These are phyloP conservation scores for Leccinum huronense DNA, from an alignment of 1,284 basidiomycete species.

Conservation along the genomic window DNA sequence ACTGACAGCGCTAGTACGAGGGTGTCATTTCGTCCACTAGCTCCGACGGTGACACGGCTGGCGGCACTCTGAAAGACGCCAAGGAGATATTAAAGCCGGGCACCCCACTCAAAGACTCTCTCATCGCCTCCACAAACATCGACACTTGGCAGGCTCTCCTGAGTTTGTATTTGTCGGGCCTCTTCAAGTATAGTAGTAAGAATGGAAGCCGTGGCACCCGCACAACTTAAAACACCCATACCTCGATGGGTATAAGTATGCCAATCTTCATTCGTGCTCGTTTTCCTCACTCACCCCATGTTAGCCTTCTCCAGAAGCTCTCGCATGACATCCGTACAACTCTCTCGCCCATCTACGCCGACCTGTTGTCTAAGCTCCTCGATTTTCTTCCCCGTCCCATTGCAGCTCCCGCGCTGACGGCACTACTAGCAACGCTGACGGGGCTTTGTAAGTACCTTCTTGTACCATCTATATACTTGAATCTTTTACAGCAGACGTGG, in stretches of 20 bases:
- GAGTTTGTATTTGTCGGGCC: too few species aligned
- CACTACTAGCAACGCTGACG: constrained; percentile 63
- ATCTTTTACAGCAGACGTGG: constrained; percentile 61
- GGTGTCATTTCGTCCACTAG: constrained; percentile 66
- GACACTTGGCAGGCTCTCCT: constrained; percentile 50
- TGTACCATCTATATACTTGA: constrained; percentile 51
- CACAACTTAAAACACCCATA: too few species aligned
- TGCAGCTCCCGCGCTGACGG: constrained; percentile 57
- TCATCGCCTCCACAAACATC: constrained; percentile 68
- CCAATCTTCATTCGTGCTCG: constrained; percentile 14
- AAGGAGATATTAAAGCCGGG: constrained; percentile 64
- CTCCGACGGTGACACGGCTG: constrained; percentile 62
- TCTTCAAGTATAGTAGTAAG: too few species aligned
- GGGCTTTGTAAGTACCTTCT: constrained; percentile 69
- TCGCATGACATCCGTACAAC: constrained; percentile 74
- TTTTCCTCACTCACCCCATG: constrained; percentile 18
- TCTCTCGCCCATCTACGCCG: constrained; percentile 55
- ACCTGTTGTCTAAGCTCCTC: constrained; percentile 54
- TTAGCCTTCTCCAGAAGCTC: constrained; percentile 71
- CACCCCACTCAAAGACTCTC: constrained; percentile 61
- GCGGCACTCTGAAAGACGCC: constrained; percentile 73
- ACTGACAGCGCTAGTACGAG: constrained; percentile 61
- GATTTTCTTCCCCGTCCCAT: constrained; percentile 58
- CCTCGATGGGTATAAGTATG: constrained; percentile 45
- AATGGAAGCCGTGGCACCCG: too few species aligned